These are phyloP conservation scores for Aspergillus japonicus DNA, from an alignment of 2,329 filamentous ascomycete genomes.

Conservation along the genomic window DNA sequence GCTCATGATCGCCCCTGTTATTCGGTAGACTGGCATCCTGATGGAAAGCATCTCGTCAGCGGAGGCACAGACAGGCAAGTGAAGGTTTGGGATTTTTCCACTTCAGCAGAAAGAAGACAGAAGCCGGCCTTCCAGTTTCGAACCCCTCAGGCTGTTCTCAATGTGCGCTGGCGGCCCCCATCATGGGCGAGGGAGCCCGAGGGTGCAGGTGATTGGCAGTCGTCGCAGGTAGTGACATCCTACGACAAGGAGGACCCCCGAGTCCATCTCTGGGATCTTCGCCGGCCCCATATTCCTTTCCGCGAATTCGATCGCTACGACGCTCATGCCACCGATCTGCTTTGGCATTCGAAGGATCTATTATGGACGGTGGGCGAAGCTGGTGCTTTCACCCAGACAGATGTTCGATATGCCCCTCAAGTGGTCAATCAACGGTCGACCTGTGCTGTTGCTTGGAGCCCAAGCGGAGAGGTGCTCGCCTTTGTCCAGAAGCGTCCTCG, in stretches of 20 bases:
- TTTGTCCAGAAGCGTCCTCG: slow-evolving; percentile 54
- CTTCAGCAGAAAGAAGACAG: slow-evolving; percentile 55
- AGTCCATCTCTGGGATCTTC: slow-evolving; percentile 65
- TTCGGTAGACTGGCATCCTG: slow-evolving; percentile 66
- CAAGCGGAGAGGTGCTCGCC: slow-evolving; percentile 56
- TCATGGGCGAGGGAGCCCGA: slow-evolving; percentile 55
- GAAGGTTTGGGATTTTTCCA: slow-evolving; percentile 64
- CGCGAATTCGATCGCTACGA: slow-evolving; percentile 59
- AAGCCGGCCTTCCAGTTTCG: slow-evolving; percentile 60
- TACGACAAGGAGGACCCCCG: slow-evolving; percentile 62
- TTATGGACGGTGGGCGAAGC: slow-evolving; percentile 64
- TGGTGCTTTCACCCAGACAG: slow-evolving; percentile 62
- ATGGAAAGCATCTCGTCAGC: slow-evolving; percentile 63
- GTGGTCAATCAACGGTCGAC: slow-evolving; percentile 58
- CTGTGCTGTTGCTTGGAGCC: slow-evolving; percentile 58
- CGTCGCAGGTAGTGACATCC: slow-evolving; percentile 61
- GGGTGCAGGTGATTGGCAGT: slow-evolving; percentile 56
- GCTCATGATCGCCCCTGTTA: slow-evolving; percentile 62
- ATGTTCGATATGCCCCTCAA: slow-evolving; percentile 59
- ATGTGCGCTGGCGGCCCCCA: slow-evolving; percentile 62
- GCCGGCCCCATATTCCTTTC: slow-evolving; percentile 61
- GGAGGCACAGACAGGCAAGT: slow-evolving; percentile 62
- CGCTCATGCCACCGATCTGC: slow-evolving; percentile 57
- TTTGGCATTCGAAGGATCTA: slow-evolving; percentile 64
- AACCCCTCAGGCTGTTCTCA: slow-evolving; percentile 61